Base-by-base conservation (phyloP, 148 eudicot genomes). In the Chenopodium suecicum region DNA sequence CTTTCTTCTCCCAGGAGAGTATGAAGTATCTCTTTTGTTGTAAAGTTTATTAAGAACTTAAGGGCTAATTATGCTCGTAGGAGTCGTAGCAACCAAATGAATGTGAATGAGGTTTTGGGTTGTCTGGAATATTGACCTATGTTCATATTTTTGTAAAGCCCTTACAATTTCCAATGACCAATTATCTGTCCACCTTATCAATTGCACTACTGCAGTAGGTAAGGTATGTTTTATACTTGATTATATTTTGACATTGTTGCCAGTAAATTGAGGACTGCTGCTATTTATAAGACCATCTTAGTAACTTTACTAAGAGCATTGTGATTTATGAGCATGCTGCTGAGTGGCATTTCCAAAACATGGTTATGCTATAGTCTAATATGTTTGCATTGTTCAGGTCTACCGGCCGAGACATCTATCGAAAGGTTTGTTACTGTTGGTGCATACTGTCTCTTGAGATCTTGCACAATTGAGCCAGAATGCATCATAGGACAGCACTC, bases 401-500 rank as follows among this genome's bases (percentile, higher is more conserved):
- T 97, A 79, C 98, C 98, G 54, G 99, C 99, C 7, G 99, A 97
- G 81, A 97, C 98, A 80, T 75, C 80, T 16, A 84, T 97, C 3
- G 99, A 97, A 20, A 91, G 99, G 79, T 97, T 81, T 70, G 99
- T 97, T 77, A 91, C 99, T 2, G 82, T 97, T 37, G 99, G 99
- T 80, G 99, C 98, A 66, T 89, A 89, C 79, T 83, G 95, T 85
- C 97, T 97, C 60, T 75, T 97, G 80, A 87, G 98, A 68, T 97
- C 99, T 32, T 92, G 98, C 94, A 90, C 97, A 73, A 87, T 97
- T n/a, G 99, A 97, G 83, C 99, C 98, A 58, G 99, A 97, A 81
- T 97, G 99, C 88, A 94, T 97, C 31, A 83, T 97, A 70, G 99
- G 99, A 41, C 99, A 97, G 78, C 97, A 89, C 81, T 97, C 99